Base-by-base conservation (phyloP, 305 asterid species). In the Fraxinus albicans region DNA sequence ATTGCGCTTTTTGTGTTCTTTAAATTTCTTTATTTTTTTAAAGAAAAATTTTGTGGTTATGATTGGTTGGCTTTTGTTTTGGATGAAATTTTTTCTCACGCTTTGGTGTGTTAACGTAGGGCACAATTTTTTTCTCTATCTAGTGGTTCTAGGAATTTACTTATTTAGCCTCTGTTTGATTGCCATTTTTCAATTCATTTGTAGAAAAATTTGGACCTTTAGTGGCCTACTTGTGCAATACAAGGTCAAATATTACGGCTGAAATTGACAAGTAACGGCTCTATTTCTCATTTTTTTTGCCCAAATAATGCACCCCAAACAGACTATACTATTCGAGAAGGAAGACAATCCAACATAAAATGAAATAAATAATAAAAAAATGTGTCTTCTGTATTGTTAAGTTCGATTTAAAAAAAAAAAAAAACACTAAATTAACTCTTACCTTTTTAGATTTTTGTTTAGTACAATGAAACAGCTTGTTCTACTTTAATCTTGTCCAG, bases 1-100 rank as follows among this genome's bases (percentile, higher is more conserved):
- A 42, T 84, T 44, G 83, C 84, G 81, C 81, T 77, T 83, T 82
- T 73, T 69, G 38, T 29, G 36, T 25, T 69, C 36, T 67, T 67
- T 63, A 21, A 63, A 8, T 6, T 65, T 8, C 3, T 36, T 47
- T 44, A 0, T 12, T 44, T 44, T 47, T 6, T 63, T 0, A 8
- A 63, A 23, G 1, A 2, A 63, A 21, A 63, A 25, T 3, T 29
- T 4, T 31, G 40, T 70, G 76, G 76, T 70, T 4, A 13, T 6
- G 40, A 70, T 27, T 31, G 40, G 21, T 35, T 70, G 40, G n/a
- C 19, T 29, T 29, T 55, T 55, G 67, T 9, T 29, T 23, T 8
- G 72, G 72, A 63, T 63, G 12, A 6, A 63, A 21, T 63, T 21
- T 60, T 63, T 21, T 63, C 33, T 63, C 31, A 2, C 29, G 10